Percentiles rank a stretch among this genome's conserved stretches.
Evolutionary conservation across 495 filamentous ascomycete species (phyloP).

Genomic region (Cetradonia linearis): DNA sequence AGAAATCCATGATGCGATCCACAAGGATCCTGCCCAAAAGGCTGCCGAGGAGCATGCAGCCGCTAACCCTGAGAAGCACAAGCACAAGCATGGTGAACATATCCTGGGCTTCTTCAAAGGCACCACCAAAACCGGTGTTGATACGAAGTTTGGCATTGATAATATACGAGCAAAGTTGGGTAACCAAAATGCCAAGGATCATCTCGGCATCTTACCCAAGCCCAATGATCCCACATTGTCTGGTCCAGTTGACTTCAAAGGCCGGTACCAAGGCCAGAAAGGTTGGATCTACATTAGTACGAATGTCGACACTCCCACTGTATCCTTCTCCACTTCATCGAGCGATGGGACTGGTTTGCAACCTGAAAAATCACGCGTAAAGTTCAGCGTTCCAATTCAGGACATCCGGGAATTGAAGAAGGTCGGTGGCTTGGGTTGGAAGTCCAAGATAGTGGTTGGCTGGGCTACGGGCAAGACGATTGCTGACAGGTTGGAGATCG

Average conservation of each 20-base stretch:
- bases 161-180: slow-evolving; percentile 57
- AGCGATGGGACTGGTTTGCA: slow-evolving; percentile 34
- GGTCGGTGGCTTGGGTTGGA: slow-evolving; percentile 80
- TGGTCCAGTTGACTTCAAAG: slow-evolving; percentile 69
- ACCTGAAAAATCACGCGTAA: slow-evolving; percentile 14
- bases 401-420: slow-evolving; percentile 67
- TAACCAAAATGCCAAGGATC: slow-evolving; percentile 54
- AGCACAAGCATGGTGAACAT: slow-evolving; percentile 40
- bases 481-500: slow-evolving; percentile 65
- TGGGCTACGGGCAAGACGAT: slow-evolving; percentile 70
- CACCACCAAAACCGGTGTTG: slow-evolving; percentile 54
- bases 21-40: slow-evolving; percentile 30
- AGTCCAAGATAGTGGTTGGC: slow-evolving; percentile 74
- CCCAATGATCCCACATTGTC: slow-evolving; percentile 33
- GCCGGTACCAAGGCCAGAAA: slow-evolving; percentile 57
- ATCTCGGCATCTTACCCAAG: slow-evolving; percentile 58
- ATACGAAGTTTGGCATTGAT: slow-evolving; percentile 60
- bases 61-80: slow-evolving; percentile 26
- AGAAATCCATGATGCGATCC: slow-evolving; percentile 25
- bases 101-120: slow-evolving; percentile 60
- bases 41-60: slow-evolving; percentile 31
- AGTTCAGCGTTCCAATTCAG: slow-evolving; percentile 43
- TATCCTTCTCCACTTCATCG: slow-evolving; percentile 46
- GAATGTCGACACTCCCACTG: slow-evolving; percentile 45
- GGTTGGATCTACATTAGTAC: slow-evolving; percentile 62